These are phyloP conservation scores for Magnolia kwangsiensis DNA, from an alignment of 164 flowering plant species.

Conservation along the genomic window DNA sequence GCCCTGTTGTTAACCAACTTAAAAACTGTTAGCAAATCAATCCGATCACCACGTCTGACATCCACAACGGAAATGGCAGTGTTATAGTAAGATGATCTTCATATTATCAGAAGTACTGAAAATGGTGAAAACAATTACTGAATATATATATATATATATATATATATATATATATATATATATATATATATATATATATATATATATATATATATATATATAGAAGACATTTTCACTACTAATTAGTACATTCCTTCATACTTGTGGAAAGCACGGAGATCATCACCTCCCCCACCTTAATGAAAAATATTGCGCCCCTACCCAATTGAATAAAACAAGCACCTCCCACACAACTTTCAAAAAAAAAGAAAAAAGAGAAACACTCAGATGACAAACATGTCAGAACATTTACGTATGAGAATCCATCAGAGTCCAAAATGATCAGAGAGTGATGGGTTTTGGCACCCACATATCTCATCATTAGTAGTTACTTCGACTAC, in stretches of 20 bases:
- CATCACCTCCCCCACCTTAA: too few relatives aligned
- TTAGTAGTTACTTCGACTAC: neutral
- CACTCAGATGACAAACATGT: neutral
- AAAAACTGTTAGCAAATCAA: neutral
- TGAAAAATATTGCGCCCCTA: neutral
- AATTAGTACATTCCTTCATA: too few relatives aligned
- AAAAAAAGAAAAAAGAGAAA: too few relatives aligned
- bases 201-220: too few relatives aligned
- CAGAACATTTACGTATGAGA: neutral
- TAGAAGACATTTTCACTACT: too few relatives aligned
- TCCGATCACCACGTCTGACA: neutral
- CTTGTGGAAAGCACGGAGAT: too few relatives aligned
- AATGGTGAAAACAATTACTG: neutral
- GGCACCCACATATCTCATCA: neutral
- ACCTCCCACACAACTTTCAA: neutral
- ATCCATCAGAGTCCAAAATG: neutral
- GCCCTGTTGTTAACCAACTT: conserved; percentile 34
- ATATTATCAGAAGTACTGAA: neutral
- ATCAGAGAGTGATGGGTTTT: neutral
- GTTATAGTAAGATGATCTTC: neutral
- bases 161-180: too few relatives aligned
- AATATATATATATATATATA: too few relatives aligned
- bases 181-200: too few relatives aligned
- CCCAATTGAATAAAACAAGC: neutral
- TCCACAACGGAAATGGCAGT: neutral